Evolutionary conservation across 495 filamentous ascomycete species (phyloP).

Genomic region (Penicillium mononematosum): DNA sequence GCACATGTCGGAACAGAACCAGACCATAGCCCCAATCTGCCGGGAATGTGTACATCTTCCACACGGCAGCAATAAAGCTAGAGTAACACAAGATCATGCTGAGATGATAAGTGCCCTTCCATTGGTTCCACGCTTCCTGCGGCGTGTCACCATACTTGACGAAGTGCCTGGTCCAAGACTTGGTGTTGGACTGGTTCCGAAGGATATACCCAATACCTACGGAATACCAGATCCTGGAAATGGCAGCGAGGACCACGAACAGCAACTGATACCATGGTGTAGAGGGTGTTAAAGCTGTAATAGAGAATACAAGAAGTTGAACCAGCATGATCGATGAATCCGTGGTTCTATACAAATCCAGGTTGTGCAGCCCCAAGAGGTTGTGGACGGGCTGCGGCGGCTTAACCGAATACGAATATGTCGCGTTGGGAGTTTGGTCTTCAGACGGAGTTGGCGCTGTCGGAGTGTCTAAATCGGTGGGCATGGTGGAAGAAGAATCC

Average conservation of each 20-base stretch:
- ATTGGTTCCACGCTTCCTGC: conserved; percentile 93
- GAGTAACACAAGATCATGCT: conserved; percentile 86
- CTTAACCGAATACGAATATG: conserved; percentile 38
- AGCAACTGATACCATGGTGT: conserved; percentile 69
- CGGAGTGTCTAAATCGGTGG: conserved; percentile 36
- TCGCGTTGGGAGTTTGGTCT: conserved; percentile 40
- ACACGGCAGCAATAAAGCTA: conserved; percentile 85
- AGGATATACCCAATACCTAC: conserved; percentile 84
- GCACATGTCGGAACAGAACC: conserved; percentile 78
- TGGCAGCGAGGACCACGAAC: conserved; percentile 75
- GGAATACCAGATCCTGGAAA: conserved; percentile 91
- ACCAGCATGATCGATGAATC: conserved; percentile 78
- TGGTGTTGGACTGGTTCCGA: conserved; percentile 79
- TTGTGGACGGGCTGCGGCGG: conserved; percentile 72
- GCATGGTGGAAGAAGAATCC: conserved; percentile 37
- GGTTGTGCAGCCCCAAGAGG: conserved; percentile 73
- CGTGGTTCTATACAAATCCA: conserved; percentile 82
- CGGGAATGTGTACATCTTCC: conserved; percentile 92
- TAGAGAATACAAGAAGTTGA: conserved; percentile 64
- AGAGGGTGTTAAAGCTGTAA: conserved; percentile 74
- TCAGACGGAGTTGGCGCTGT: conserved; percentile 40
- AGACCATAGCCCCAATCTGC: conserved; percentile 81
- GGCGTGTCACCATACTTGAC: conserved; percentile 90
- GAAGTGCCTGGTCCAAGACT: conserved; percentile 94
- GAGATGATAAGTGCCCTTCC: conserved; percentile 94